phyloP scores from a whole-genome alignment of 768 basidiomycete species.

The Xerocomellus intermedius region DNA sequence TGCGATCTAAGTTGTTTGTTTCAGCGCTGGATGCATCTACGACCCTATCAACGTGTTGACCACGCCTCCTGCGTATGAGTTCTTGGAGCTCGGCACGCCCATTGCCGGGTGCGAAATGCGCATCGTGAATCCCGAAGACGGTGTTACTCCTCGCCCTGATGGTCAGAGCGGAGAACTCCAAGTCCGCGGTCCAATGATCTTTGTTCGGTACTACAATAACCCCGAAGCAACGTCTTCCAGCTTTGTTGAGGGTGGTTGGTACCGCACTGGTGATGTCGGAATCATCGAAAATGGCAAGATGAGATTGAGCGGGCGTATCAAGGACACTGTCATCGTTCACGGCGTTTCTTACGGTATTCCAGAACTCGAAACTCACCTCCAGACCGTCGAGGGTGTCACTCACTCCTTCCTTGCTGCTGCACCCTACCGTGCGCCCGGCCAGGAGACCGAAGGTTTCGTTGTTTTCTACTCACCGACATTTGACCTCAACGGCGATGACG shows the following conservation, averaged over 20 bases:
- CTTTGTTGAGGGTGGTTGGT: constrained; percentile 52
- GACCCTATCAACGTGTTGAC: constrained; percentile 28
- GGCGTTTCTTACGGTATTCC: constrained; percentile 42
- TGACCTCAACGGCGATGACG: constrained; percentile 23
- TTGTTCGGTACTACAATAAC: constrained; percentile 49
- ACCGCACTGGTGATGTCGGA: constrained; percentile 57
- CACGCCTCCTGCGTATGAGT: constrained; percentile 27
- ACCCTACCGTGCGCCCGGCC: constrained; percentile 38
- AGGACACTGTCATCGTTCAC: constrained; percentile 44
- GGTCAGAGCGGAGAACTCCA: constrained; percentile 39
- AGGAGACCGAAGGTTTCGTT: constrained; percentile 43
- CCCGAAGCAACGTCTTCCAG: constrained; percentile 44
- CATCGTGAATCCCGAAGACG: constrained; percentile 31
- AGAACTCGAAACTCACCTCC: constrained; percentile 40
- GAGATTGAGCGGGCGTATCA: constrained; percentile 40
- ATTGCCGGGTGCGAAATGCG: constrained; percentile 36
- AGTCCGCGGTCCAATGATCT: constrained; percentile 40
- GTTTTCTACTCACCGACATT: constrained; percentile 41
- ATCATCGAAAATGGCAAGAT: constrained; percentile 35
- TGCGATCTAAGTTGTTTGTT: not conserved
- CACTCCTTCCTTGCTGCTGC: constrained; percentile 37
- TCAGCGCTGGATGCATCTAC: constrained; percentile 41
- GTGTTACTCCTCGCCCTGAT: constrained; percentile 24
- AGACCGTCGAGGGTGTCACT: constrained; percentile 36
- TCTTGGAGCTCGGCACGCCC: constrained; percentile 37